A percentile compares a stretch with the other conserved stretches of the same genome.
These are phyloP conservation scores for Microdochium nivale DNA, from an alignment of 2,329 filamentous ascomycete species.

Conservation along the genomic window DNA sequence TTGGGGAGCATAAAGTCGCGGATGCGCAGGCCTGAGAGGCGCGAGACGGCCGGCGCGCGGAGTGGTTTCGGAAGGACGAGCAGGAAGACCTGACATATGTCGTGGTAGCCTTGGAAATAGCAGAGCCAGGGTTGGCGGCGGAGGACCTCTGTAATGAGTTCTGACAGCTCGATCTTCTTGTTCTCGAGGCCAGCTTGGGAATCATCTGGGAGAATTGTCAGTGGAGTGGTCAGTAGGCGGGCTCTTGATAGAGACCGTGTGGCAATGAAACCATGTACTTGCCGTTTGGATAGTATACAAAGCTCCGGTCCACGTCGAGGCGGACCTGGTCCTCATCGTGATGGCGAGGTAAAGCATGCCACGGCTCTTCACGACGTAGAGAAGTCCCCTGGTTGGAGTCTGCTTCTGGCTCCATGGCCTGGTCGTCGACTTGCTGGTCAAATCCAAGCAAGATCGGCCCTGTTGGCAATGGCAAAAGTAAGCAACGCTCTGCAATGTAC, in stretches of 20 bases:
- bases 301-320: constrained; percentile 91
- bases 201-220: constrained; percentile 41
- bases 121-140: constrained; percentile 74
- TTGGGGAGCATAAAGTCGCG: constrained; percentile 96
- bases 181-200: constrained; percentile 58
- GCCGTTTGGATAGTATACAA: constrained; percentile 91
- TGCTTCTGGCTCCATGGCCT: constrained; percentile 1
- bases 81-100: constrained; percentile 93
- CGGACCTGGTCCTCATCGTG: constrained; percentile 83
- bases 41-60: constrained; percentile 58
- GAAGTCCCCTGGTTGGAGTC: constrained; percentile 9
- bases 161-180: constrained; percentile 69
- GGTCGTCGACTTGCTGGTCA: not conserved
- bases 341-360: constrained; percentile 64
- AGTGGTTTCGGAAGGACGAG: constrained; percentile 64
- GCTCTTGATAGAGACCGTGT: constrained; percentile 2
- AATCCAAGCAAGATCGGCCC: constrained; percentile 39
- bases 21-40: constrained; percentile 84
- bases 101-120: constrained; percentile 98
- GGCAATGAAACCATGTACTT: no score
- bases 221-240: not conserved
- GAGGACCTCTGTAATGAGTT: constrained; percentile 73
- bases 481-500: not conserved
- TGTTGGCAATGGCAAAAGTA: constrained; percentile 8
- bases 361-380: constrained; percentile 23